Base-by-base conservation (phyloP, 176 grass and related monocot genomes). In the Cenchrus americanus region DNA sequence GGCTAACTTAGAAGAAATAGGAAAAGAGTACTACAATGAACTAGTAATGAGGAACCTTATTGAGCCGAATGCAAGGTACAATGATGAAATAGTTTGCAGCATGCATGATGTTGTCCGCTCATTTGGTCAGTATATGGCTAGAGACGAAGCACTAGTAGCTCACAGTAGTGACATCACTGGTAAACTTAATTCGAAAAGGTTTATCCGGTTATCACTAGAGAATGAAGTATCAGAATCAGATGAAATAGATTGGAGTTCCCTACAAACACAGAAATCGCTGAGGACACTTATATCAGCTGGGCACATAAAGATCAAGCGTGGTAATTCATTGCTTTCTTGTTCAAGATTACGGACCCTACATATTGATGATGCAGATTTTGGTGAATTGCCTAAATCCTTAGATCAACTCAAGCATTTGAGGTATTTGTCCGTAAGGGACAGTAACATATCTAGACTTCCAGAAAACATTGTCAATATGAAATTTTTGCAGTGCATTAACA, bases 1-100 rank as follows among this genome's bases (percentile, higher is more conserved):
- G 6, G 1, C 0, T 44, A 17, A 44, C 3, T 5, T 69, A 6
- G 66, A 69, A 22, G 37, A 68, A 68, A 21, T n/a, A 21, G 66
- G 66, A 68, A 68, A 2, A 0, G 37, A n/a, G 4, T 68, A 68
- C 8, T 21, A 68, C 1, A 2, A 46, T 12, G 77, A 89, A 40
- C 17, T 89, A 23, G 10, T 85, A n/a, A 13, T 17, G 47, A 24
- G 77, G 46, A 85, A 81, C 50, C 69, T 89, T 64, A 59, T 89
- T 18, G 63, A 70, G 58, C 64, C 65, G 2, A 6, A 76, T 32
- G 6, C 2, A 10, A 0, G 0, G 5, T 46, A 3, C 6, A 0
- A 46, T 21, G 64, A 62, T 48, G 8, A 60, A 46, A 0, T 0
- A 3, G 37, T 10, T 6, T 77, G 21, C 8, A 57, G 4, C 9